phyloP scores from a whole-genome alignment of 495 filamentous ascomycete genomes.

The Trypethelium eluteriae region DNA sequence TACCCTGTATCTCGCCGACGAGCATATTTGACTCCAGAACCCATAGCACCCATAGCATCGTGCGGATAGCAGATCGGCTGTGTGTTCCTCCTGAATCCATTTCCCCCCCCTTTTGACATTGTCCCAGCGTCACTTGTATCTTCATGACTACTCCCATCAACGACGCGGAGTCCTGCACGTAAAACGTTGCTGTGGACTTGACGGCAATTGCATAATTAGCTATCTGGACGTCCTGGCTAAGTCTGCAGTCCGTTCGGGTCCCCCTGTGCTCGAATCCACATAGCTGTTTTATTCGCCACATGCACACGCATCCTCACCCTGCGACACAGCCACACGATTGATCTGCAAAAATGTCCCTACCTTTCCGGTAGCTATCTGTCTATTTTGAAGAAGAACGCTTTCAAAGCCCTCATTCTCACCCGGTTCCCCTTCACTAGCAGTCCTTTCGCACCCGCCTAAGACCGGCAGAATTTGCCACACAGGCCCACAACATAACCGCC shows the following conservation, averaged over 20 bases:
- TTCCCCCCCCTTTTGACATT: neutral
- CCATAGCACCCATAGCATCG: neutral
- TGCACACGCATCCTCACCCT: neutral
- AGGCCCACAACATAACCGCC: neutral
- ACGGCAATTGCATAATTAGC: neutral
- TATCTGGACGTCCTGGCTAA: neutral
- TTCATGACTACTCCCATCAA: neutral
- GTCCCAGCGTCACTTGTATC: neutral
- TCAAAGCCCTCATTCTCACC: neutral
- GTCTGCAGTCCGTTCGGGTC: neutral
- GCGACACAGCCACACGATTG: constrained; percentile 8
- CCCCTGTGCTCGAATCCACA: neutral
- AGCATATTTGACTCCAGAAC: constrained; percentile 1
- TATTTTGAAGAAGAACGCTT: neutral
- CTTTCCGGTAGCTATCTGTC: neutral
- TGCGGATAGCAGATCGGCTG: neutral
- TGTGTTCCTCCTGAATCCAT: constrained; percentile 1
- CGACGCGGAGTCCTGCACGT: neutral
- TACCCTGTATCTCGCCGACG: neutral
- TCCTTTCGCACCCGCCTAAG: neutral
- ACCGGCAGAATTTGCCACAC: neutral
- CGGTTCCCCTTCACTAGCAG: neutral
- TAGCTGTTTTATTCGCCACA: neutral
- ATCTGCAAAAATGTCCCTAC: constrained; percentile 1
- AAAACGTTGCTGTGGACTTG: too few species aligned